Evolutionary conservation across 1,284 basidiomycete species (phyloP).

Genomic region (Rhodotorula sp.): DNA sequence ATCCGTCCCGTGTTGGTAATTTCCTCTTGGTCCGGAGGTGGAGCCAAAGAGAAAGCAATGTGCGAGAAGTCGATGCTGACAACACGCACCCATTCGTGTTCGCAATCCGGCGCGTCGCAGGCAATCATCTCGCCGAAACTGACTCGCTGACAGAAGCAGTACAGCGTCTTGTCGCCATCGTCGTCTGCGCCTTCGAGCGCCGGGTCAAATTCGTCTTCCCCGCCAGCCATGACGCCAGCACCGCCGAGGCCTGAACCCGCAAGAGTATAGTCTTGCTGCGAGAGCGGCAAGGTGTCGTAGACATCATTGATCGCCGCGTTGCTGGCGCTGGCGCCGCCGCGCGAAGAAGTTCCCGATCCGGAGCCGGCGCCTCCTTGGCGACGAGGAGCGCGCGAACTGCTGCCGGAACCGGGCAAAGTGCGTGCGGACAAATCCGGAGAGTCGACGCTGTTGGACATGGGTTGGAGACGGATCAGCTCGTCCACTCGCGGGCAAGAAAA

Average conservation of each 20-base stretch:
- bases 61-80: background rate
- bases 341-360: too few species aligned
- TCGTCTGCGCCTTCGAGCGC: slow-evolving; percentile 50
- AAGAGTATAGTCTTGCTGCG: background rate
- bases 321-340: background rate
- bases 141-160: slow-evolving; percentile 83
- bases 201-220: slow-evolving; percentile 28
- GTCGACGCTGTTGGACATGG: background rate
- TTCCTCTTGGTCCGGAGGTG: too few species aligned
- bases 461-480: background rate
- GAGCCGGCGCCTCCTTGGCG: background rate
- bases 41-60: background rate
- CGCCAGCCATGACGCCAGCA: too few species aligned
- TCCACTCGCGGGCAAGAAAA: background rate
- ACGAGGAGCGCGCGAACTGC: slow-evolving; percentile 6
- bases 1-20: too few species aligned
- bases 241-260: too few species aligned
- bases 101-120: slow-evolving; percentile 85
- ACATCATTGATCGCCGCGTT: background rate
- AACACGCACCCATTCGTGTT: slow-evolving; percentile 80
- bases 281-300: background rate
- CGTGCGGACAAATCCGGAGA: slow-evolving; percentile 28
- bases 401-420: slow-evolving; percentile 10
- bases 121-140: slow-evolving; percentile 97
- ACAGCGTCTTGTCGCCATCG: slow-evolving; percentile 67